These are phyloP conservation scores for Fusarium keratoplasticum DNA, from an alignment of 2,329 filamentous ascomycete species.

Conservation along the genomic window DNA sequence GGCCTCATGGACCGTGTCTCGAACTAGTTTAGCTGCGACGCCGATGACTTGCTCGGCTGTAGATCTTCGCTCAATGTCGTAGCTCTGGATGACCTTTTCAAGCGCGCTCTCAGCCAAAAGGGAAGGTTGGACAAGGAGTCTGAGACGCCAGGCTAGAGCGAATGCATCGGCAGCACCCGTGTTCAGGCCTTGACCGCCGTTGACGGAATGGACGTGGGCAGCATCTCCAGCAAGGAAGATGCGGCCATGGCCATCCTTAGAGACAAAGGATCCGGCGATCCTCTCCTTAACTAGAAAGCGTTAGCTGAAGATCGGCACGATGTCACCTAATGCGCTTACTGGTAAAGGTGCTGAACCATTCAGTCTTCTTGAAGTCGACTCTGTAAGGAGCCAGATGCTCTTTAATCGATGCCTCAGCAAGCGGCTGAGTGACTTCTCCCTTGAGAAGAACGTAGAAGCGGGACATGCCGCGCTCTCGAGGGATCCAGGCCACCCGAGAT, in stretches of 20 bases:
- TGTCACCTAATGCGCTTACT: conserved; percentile 44
- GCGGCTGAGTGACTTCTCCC: conserved; percentile 55
- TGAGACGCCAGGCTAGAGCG: conserved; percentile 65
- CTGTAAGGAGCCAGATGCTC: conserved; percentile 57
- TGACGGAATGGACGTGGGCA: conserved; percentile 66
- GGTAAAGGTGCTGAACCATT: conserved; percentile 64
- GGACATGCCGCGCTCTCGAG: conserved; percentile 59
- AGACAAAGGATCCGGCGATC: conserved; percentile 54
- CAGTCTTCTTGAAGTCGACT: conserved; percentile 56
- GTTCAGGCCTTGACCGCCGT: conserved; percentile 69
- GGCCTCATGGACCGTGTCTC: conserved; percentile 57
- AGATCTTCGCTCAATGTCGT: conserved; percentile 57
- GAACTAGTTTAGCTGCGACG: conserved; percentile 59
- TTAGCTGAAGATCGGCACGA: neutral
- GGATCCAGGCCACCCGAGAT: conserved; percentile 61
- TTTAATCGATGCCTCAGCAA: conserved; percentile 55
- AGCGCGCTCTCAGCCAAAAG: neutral
- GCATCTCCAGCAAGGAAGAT: conserved; percentile 67
- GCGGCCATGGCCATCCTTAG: conserved; percentile 54
- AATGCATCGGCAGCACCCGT: conserved; percentile 68
- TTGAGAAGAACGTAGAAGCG: conserved; percentile 61
- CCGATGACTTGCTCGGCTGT: conserved; percentile 59
- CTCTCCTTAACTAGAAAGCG: conserved; percentile 53
- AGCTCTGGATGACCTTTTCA: conserved; percentile 52
- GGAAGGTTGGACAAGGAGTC: conserved; percentile 40